Base-by-base conservation (phyloP, 2,329 filamentous ascomycete species). In the Fusarium sp. region DNA sequence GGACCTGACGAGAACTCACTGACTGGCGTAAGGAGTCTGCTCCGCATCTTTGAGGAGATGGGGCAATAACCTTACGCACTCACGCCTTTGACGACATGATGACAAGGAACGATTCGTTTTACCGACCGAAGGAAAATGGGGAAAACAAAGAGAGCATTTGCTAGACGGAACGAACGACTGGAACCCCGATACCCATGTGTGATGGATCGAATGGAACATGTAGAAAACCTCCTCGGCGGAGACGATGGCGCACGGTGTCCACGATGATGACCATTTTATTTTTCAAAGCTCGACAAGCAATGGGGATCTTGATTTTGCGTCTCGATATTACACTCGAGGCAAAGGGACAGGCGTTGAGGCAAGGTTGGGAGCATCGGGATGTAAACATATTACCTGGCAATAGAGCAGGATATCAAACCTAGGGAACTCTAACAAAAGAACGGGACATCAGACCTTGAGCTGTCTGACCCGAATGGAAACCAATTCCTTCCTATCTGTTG, bases 1-100 rank as follows among this genome's bases (percentile, higher is more conserved):
- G 96, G 96, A 0, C 92, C 93, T 0, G 97, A 99, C 81, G 92
- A 97, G 83, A 98, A 98, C 80, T 85, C 89, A 16, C 86, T 98
- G 35, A 85, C 86, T 39, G 95, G 95, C 0, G 90, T 98, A 71
- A 87, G 91, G 80, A 96, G 89, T 80, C 85, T 96, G 41, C 87
- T 89, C 61, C 87, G 87, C 69, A 92, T 98, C 34, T 92, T 98
- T 77, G 88, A 91, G 67, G 88, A 93, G 65, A 83, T 97, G 80
- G 84, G 87, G 25, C 68, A 79, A 75, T 80, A 72, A 76, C 37
- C 54, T 73, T 60, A 52, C 30, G 48, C 32, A 58, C 61, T 72
- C 43, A 64, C 64, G 56, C 58, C 62, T 48, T 77, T 75, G 62
- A 77, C 71, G 76, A 74, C 68, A 73, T 65, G 66, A 74, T 67